A percentile compares a stretch with the other conserved stretches of the same genome.
Conservation (phyloP, 208 protist species). For the Trypanosoma mega region DNA sequence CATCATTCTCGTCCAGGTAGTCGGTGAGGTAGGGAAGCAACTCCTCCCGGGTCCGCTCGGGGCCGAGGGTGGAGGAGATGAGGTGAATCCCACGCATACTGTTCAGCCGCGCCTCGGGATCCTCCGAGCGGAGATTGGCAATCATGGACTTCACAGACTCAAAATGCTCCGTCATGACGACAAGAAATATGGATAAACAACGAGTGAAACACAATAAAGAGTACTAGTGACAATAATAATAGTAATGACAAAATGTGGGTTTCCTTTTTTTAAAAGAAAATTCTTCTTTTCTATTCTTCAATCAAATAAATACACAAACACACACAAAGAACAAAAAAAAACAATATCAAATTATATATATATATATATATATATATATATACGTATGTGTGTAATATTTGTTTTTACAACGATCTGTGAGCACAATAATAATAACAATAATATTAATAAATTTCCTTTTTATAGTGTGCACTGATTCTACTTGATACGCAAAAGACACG, state of each 20-base stretch:
- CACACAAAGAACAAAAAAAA: slow-evolving; percentile 1
- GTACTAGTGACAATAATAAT: slow-evolving; percentile 6
- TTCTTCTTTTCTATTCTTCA: background rate
- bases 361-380: background rate
- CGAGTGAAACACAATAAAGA: too few species aligned
- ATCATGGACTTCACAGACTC: slow-evolving; percentile 96
- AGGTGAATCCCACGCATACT: slow-evolving; percentile 96
- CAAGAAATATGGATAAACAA: too few species aligned
- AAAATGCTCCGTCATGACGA: slow-evolving; percentile 82
- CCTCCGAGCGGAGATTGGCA: slow-evolving; percentile 95
- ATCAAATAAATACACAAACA: too few species aligned
- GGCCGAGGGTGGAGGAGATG: slow-evolving; percentile 96
- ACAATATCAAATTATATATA: background rate
- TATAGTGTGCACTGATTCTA: too few species aligned
- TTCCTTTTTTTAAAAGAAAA: background rate
- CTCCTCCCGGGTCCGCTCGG: slow-evolving; percentile 95
- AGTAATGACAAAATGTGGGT: slow-evolving; percentile 2
- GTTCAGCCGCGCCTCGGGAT: slow-evolving; percentile 95
- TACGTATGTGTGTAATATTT: too few species aligned
- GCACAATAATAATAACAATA: slow-evolving; percentile 2
- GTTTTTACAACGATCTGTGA: too few species aligned
- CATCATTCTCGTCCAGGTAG: slow-evolving; percentile 98
- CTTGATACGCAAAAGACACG: too few species aligned
- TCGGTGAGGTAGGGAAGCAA: slow-evolving; percentile 97
- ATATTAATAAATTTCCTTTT: slow-evolving; percentile 4